A percentile compares a stretch with the other conserved stretches of the same genome.
Evolutionary conservation across 805 yeast species (phyloP).

Genomic region (Ogataea nakhonphanomensis): DNA sequence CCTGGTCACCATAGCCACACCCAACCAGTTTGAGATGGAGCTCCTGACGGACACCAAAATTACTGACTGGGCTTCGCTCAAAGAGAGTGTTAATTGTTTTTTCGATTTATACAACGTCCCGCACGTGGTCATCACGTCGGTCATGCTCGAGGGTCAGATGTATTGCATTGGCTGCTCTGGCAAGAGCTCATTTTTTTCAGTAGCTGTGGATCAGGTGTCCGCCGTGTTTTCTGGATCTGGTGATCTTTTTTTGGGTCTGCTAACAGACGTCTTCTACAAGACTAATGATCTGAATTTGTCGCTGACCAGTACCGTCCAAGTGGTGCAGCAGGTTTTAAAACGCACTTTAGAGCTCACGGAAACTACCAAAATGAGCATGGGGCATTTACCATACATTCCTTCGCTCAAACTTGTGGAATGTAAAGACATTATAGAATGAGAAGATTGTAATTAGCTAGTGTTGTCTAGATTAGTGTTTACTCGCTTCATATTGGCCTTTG

Average conservation of each 20-base stretch:
- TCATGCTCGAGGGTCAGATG: slow-evolving; percentile 25
- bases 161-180: slow-evolving; percentile 43
- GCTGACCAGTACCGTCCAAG: slow-evolving; percentile 37
- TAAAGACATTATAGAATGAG: slow-evolving; percentile 23
- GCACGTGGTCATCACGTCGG: slow-evolving; percentile 59
- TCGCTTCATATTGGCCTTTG: slow-evolving; percentile 15
- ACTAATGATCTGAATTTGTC: slow-evolving; percentile 30
- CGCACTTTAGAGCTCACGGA: slow-evolving; percentile 34
- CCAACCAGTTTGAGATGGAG: slow-evolving; percentile 76
- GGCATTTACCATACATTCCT: slow-evolving; percentile 33
- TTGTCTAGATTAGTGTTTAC: slow-evolving; percentile 1
- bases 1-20: slow-evolving; percentile 52
- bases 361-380: slow-evolving; percentile 6
- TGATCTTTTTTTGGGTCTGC: slow-evolving; percentile 62
- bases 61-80: slow-evolving; percentile 34
- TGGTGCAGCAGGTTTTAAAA: slow-evolving; percentile 41
- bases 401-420: slow-evolving; percentile 45
- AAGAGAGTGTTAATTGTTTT: slow-evolving; percentile 40
- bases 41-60: slow-evolving; percentile 48
- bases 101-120: slow-evolving; percentile 41
- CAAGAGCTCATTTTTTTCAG: slow-evolving; percentile 27
- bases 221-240: slow-evolving; percentile 75
- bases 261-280: slow-evolving; percentile 47
- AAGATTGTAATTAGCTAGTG: background rate
- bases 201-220: slow-evolving; percentile 45